A percentile compares a stretch with the other conserved stretches of the same genome.
These are phyloP conservation scores for Leccinum ochraceum DNA, from an alignment of 768 basidiomycete genomes.

Conservation along the genomic window DNA sequence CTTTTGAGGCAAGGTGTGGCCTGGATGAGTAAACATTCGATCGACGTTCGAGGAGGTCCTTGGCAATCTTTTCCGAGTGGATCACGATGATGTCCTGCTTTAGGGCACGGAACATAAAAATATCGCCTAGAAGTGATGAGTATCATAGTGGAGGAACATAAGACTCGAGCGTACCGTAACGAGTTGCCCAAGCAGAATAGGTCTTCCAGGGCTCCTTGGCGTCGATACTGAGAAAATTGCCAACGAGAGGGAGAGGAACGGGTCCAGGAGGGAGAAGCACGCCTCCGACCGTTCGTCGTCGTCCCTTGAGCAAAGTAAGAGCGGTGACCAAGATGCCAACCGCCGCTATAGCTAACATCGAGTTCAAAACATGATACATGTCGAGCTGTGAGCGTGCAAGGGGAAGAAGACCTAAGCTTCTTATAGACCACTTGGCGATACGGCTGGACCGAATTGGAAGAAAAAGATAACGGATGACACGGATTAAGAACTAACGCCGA, in stretches of 20 bases:
- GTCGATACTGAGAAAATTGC: slow-evolving; percentile 20
- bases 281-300: slow-evolving; percentile 1
- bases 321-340: neutral
- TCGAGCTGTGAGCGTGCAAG: neutral
- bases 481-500: neutral
- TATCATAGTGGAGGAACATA: neutral
- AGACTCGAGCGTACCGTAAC: slow-evolving; percentile 13
- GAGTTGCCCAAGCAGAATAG: slow-evolving; percentile 20
- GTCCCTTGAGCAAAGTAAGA: slow-evolving; percentile 1
- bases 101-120: slow-evolving; percentile 23
- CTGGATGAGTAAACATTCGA: slow-evolving; percentile 32
- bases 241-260: slow-evolving; percentile 21
- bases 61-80: slow-evolving; percentile 27
- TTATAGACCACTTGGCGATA: neutral
- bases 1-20: slow-evolving; percentile 16
- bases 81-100: slow-evolving; percentile 27
- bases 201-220: slow-evolving; percentile 22
- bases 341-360: neutral
- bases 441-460: neutral
- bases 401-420: neutral
- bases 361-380: slow-evolving; percentile 3
- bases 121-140: slow-evolving; percentile 12
- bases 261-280: slow-evolving; percentile 20
- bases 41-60: slow-evolving; percentile 30
- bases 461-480: neutral